Percentiles rank a stretch among this genome's conserved stretches.
Conservation (phyloP, 208 protist genomes). For the Crithidia expoeki region DNA sequence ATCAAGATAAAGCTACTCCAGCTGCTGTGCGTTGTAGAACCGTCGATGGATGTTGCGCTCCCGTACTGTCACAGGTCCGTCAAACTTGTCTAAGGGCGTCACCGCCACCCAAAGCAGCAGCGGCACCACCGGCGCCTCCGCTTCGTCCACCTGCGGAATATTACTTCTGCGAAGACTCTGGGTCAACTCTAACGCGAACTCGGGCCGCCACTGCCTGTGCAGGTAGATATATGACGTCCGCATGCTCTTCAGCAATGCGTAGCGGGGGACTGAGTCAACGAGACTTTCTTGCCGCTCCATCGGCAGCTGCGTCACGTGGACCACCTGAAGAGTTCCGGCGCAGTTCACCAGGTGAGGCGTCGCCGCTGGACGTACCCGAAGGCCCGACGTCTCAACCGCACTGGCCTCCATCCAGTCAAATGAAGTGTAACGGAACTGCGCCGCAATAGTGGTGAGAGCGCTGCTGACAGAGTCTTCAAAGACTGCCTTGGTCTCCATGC, state of each 20-base stretch:
- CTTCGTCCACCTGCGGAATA: conserved; percentile 19
- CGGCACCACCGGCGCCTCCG: conserved; percentile 6
- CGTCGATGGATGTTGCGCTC: conserved; percentile 14
- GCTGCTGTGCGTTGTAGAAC: conserved; percentile 51
- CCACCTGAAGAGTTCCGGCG: conserved; percentile 38
- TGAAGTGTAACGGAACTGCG: conserved; percentile 78
- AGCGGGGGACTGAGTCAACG: conserved; percentile 38
- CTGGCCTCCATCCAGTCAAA: conserved; percentile 60
- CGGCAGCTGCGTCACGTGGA: conserved; percentile 68
- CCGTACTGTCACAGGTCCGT: conserved; percentile 17
- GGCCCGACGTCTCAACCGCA: neutral
- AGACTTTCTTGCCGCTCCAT: conserved; percentile 36
- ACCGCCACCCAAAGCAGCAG: conserved; percentile 58
- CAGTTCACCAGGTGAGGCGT: conserved; percentile 49
- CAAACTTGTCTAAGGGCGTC: conserved; percentile 4
- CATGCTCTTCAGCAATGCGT: conserved; percentile 43
- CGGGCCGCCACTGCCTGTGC: conserved; percentile 33
- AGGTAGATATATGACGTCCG: conserved; percentile 44
- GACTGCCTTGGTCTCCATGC: conserved; percentile 34
- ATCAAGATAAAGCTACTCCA: conserved; percentile 1
- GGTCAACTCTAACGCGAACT: conserved; percentile 22
- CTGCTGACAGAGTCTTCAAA: conserved; percentile 42
- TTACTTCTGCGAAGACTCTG: conserved; percentile 6
- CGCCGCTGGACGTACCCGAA: conserved; percentile 13
- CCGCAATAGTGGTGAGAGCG: conserved; percentile 74